Evolutionary conservation across 345 rosid genomes (phyloP), one percentile per base, ranked within the genome.

Genomic region (Cochlearia excelsa): DNA sequence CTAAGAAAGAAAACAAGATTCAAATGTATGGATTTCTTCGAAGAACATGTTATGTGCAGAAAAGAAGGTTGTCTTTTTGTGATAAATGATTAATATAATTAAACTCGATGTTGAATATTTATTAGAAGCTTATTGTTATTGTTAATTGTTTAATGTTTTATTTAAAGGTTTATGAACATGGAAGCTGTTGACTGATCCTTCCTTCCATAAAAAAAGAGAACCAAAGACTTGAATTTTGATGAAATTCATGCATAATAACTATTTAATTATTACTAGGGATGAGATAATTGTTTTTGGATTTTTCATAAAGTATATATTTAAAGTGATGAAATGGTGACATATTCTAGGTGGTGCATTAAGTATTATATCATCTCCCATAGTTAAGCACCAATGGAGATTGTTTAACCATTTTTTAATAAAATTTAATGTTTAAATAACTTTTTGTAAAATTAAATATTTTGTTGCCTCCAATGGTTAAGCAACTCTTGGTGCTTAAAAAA

Each of bases 11-110:
- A 59, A 54, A 54, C 54, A 53, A 65, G 71, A 71, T 66, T 65
- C 75, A 66, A 70, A 51, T 60, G 63, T 67, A 66, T 63, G 65
- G 65, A 11, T 51, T 57, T 70, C 69, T 70, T 63, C 69, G 55
- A 50, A 51, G 59, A 49, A 56, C 74, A 70, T 63, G 65, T 70
- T 63, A 69, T 63, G 40, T 57, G 65, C 70, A 70, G 65, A 70
- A 58, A 70, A 64, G 65, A 64, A 57, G 69, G 68, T 70, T 57
- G 74, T 63, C 74, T 43, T 70, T 63, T 49, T 57, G 74, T 11
- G 59, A 16, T 35, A 43, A 28, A 8, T 62, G 11, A 42, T 62
- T 49, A 70, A 63, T 9, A 1, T 9, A 3, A 39, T 9, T 2
- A 10, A 52, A 47, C 27, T 54, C 43, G 56, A 47, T 54, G 63